phyloP scores from a whole-genome alignment of 2,329 filamentous ascomycete genomes.

The Aspergillus fumigatiaffinis region DNA sequence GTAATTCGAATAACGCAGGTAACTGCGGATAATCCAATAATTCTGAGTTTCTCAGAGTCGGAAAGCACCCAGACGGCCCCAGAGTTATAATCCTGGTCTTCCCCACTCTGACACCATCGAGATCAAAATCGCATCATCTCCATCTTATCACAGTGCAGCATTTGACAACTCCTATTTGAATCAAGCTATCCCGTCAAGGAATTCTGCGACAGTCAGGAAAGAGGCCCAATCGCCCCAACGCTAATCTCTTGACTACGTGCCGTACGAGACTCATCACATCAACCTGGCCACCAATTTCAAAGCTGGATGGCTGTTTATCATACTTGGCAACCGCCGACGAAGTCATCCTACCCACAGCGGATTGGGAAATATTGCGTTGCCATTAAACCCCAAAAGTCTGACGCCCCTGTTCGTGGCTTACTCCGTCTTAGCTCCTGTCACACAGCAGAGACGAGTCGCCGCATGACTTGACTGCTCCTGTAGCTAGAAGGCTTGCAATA shows the following conservation, averaged over 20 bases:
- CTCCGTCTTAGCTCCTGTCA: not conserved
- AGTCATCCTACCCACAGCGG: not conserved
- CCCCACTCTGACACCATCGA: slow-evolving; percentile 25
- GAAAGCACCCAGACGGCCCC: not conserved
- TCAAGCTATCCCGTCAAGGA: not conserved
- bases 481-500: not conserved
- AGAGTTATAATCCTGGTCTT: not conserved
- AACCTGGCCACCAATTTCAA: not conserved
- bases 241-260: not conserved
- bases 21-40: not conserved
- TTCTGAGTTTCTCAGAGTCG: not conserved
- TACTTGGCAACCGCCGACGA: not conserved
- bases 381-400: not conserved
- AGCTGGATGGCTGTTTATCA: not conserved
- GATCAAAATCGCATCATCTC: slow-evolving; percentile 33
- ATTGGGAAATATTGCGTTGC: not conserved
- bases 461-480: not conserved
- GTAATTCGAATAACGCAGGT: not conserved
- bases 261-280: not conserved
- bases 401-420: not conserved
- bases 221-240: not conserved
- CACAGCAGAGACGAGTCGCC: not conserved
- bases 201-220: not conserved
- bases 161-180: slow-evolving; percentile 2
- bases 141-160: slow-evolving; percentile 18